Conservation (phyloP, 1,284 basidiomycete species). For the Erythrobasidium hasegawianum region DNA sequence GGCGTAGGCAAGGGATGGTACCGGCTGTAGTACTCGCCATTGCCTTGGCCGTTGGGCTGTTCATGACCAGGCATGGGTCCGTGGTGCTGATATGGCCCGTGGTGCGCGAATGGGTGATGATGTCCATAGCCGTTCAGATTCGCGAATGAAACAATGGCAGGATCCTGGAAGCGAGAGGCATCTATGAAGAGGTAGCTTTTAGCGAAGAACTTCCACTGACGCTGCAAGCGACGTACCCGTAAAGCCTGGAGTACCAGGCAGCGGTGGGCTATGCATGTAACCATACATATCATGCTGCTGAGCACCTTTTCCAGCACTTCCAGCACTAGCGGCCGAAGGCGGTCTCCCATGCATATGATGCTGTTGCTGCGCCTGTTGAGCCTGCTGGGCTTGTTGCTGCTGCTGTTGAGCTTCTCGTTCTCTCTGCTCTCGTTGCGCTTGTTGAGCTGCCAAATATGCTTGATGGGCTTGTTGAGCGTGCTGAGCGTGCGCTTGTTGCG, state of each 20-base stretch:
- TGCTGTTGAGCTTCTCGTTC: conserved; percentile 6
- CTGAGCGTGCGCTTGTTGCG: conserved; percentile 33
- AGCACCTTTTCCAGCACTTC: conserved; percentile 5
- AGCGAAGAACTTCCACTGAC: too few species aligned
- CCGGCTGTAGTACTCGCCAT: conserved; percentile 29
- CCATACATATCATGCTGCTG: conserved; percentile 3
- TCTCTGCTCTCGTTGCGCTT: conserved; percentile 12
- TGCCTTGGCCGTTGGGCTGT: conserved; percentile 5
- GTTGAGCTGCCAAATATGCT: conserved; percentile 28
- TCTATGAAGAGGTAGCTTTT: too few species aligned
- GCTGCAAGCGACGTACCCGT: not conserved
- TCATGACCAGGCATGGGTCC: conserved; percentile 8
- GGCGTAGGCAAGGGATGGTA: conserved; percentile 30
- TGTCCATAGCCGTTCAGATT: conserved; percentile 27
- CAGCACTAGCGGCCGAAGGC: conserved; percentile 7
- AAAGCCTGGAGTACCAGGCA: conserved; percentile 21
- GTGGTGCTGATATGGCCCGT: conserved; percentile 16
- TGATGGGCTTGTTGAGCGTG: conserved; percentile 34
- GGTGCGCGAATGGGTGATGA: conserved; percentile 17
- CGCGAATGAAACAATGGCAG: conserved; percentile 29
- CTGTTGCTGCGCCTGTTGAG: conserved; percentile 5
- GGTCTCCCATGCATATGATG: conserved; percentile 2
- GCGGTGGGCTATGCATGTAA: conserved; percentile 17
- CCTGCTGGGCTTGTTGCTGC: conserved; percentile 24
- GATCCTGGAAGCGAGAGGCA: conserved; percentile 30